A percentile compares a stretch with the other conserved stretches of the same genome.
These are phyloP conservation scores for Solanum paucissectum DNA, from an alignment of 257 asterid species.

Conservation along the genomic window DNA sequence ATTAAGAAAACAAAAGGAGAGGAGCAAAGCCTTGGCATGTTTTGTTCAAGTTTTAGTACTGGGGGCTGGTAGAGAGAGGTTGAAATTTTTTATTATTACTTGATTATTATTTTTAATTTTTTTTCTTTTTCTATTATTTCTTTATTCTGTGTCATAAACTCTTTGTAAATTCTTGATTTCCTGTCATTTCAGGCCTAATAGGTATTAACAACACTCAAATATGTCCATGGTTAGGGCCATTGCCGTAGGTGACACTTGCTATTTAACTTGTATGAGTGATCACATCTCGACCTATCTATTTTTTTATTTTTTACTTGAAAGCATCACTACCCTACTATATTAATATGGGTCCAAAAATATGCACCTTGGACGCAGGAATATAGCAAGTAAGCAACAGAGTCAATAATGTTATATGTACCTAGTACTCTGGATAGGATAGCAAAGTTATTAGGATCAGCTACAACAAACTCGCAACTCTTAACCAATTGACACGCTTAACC, in stretches of 20 bases:
- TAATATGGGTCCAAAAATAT: background rate
- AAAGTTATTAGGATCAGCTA: background rate
- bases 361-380: background rate
- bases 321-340: background rate
- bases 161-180: background rate
- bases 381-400: background rate
- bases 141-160: background rate
- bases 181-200: background rate
- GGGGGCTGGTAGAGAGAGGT: background rate
- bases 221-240: background rate
- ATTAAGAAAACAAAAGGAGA: background rate
- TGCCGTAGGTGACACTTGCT: background rate
- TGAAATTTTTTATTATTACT: background rate
- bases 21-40: background rate
- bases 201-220: background rate
- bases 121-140: background rate
- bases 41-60: background rate
- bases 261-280: background rate
- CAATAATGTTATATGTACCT: background rate
- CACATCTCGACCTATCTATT: background rate
- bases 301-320: background rate
- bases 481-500: background rate
- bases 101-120: background rate
- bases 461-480: background rate
- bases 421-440: background rate